Percentiles rank a stretch among this genome's conserved stretches.
Conservation (phyloP, 306 rosid genomes). For the Lathyrus tuberosus region DNA sequence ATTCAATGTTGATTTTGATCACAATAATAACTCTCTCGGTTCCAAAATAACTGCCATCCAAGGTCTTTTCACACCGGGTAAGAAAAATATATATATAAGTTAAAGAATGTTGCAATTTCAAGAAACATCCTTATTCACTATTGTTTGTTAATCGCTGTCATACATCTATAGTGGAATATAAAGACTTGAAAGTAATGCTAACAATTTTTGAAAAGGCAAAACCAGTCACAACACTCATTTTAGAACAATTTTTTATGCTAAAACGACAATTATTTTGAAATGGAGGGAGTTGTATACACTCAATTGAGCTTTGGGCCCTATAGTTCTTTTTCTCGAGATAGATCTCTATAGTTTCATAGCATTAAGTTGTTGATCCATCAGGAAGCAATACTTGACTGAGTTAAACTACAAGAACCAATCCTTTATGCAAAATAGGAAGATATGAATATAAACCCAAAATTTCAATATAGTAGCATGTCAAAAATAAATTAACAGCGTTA, state of each 20-base stretch:
- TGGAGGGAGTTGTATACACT: not conserved
- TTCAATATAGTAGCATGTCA: not conserved
- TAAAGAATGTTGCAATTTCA: no score
- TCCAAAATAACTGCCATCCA: no score
- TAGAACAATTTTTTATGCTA: no score
- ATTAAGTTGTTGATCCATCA: not conserved
- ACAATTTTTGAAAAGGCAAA: no score
- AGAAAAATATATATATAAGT: no score
- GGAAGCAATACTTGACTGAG: not conserved
- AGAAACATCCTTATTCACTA: no score
- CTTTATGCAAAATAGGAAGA: not conserved
- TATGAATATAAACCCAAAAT: not conserved
- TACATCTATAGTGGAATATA: no score
- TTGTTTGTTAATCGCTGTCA: no score
- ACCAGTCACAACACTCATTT: no score
- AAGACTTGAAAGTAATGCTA: no score
- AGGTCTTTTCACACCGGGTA: no score
- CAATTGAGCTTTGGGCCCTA: slow-evolving; percentile 7
- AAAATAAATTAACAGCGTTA: not conserved
- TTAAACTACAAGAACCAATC: slow-evolving; percentile 14
- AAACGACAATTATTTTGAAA: no score
- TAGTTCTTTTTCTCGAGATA: not conserved
- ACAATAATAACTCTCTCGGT: not conserved
- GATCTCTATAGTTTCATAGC: not conserved
- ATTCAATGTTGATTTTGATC: not conserved